A percentile compares a stretch with the other conserved stretches of the same genome.
Evolutionary conservation across 1,139 yeast genomes (phyloP).

Genomic region (Suhomyces ambrosiae): DNA sequence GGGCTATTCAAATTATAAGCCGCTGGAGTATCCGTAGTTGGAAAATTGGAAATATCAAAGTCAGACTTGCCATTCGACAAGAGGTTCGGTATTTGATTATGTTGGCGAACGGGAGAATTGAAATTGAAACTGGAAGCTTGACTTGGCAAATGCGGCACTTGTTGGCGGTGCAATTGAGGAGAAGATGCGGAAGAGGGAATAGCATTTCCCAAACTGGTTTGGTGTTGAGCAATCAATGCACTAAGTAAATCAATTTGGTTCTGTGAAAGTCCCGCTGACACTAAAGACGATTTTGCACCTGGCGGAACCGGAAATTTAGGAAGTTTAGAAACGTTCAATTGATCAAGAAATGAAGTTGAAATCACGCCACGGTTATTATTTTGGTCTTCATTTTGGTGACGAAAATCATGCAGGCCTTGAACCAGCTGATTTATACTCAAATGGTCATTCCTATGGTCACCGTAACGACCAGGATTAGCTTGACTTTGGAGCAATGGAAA

Average conservation of each 20-base stretch:
- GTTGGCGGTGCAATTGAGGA: constrained; percentile 7
- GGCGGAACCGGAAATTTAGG: constrained; percentile 72
- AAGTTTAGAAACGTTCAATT: constrained; percentile 29
- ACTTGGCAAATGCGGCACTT: constrained; percentile 17
- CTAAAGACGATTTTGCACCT: constrained; percentile 64
- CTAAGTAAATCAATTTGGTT: constrained; percentile 73
- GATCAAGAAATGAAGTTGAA: constrained; percentile 12
- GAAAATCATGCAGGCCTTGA: background rate
- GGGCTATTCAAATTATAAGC: constrained; percentile 10
- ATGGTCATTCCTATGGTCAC: too few relatives aligned
- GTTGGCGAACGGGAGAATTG: constrained; percentile 29
- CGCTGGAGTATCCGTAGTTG: constrained; percentile 5
- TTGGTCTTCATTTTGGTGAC: background rate
- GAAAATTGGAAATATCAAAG: constrained; percentile 6
- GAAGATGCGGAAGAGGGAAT: constrained; percentile 16
- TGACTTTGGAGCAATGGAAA: constrained; percentile 8
- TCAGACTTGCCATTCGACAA: constrained; percentile 3
- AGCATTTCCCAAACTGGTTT: constrained; percentile 34
- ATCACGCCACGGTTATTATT: background rate
- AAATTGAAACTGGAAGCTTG: constrained; percentile 14
- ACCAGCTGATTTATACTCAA: too few relatives aligned
- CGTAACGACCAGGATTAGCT: too few relatives aligned
- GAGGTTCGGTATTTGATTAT: constrained; percentile 18
- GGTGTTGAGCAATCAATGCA: constrained; percentile 73
- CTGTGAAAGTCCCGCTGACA: constrained; percentile 63